Evolutionary conservation across 306 rosid species (phyloP), one percentile per base, ranked within the genome.

Genomic region (Quercus cerris): DNA sequence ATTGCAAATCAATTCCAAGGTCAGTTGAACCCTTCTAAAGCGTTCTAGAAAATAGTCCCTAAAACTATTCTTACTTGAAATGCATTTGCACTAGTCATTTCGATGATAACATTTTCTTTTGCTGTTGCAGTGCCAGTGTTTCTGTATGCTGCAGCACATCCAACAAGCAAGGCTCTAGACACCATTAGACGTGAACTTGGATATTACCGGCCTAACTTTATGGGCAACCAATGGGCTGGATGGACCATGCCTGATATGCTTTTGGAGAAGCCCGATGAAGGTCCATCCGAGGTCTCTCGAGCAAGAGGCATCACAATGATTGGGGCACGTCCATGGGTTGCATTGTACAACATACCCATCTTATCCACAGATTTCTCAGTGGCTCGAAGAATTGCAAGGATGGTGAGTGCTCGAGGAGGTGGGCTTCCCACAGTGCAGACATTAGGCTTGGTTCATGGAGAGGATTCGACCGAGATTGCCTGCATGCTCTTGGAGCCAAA

Each of bases 171-270:
- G 85, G 91, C 94, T 19, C 79, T 84, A 0, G 97, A 90, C 57
- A 84, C 76, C 52, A 87, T 93, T 73, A 77, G 99, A 77, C 58
- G 97, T 13, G 97, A 94, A 79, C 92, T 93, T 0, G 95, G 93
- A 14, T 86, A 49, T 71, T 83, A 71, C 75, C 75, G 74, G 28
- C 93, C 99, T 7, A 95, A 91, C 70, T 83, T 49, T 75, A 79
- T 58, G 88, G 98, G 97, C 25, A 87, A 56, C 81, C 97, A 91
- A 80, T 94, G 97, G 97, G 98, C 89, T 14, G 97, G 97, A n/a
- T 89, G 97, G 98, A 78, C 89, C 10, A 78, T 87, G 88, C 86
- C 93, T 0, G 94, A 90, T 38, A 79, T 33, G 17, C 87, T 90
- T 35, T 78, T 91, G 0, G 90, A 81, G 51, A 84, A 67, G 35